Conservation (phyloP, 2,329 filamentous ascomycete species). For the Alternaria sp. region DNA sequence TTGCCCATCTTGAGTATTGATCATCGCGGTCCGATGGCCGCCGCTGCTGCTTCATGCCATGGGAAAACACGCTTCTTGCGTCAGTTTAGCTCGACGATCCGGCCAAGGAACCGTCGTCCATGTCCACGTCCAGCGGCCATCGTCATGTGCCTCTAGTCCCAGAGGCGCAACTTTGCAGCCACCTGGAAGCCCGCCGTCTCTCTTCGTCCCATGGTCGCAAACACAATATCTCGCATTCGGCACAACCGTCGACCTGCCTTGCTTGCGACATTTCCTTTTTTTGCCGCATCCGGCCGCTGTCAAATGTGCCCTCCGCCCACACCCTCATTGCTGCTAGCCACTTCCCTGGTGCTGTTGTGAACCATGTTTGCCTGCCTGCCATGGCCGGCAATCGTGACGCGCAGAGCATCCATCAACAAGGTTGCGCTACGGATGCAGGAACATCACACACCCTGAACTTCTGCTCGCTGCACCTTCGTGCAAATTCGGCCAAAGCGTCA, state of each 20-base stretch:
- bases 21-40: constrained; percentile 20
- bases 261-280: background rate
- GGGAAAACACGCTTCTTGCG: constrained; percentile 12
- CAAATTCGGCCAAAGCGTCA: constrained; percentile 23
- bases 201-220: constrained; percentile 8
- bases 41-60: constrained; percentile 8
- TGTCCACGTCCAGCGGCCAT: constrained; percentile 1
- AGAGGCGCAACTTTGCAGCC: constrained; percentile 4
- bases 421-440: constrained; percentile 16
- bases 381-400: constrained; percentile 4
- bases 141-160: constrained; percentile 5
- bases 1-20: constrained; percentile 25
- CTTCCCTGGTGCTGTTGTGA: constrained; percentile 1
- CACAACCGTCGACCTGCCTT: background rate
- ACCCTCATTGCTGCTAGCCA: background rate
- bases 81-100: constrained; percentile 8
- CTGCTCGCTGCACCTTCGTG: constrained; percentile 13
- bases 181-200: constrained; percentile 5
- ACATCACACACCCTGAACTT: constrained; percentile 18
- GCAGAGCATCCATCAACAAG: constrained; percentile 2
- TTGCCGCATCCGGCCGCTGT: constrained; percentile 13
- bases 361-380: background rate
- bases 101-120: background rate
- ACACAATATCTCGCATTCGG: background rate
- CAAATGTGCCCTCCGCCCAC: background rate